Evolutionary conservation across 2,329 filamentous ascomycete species (phyloP).

Genomic region (Dothideomycetes sp.): DNA sequence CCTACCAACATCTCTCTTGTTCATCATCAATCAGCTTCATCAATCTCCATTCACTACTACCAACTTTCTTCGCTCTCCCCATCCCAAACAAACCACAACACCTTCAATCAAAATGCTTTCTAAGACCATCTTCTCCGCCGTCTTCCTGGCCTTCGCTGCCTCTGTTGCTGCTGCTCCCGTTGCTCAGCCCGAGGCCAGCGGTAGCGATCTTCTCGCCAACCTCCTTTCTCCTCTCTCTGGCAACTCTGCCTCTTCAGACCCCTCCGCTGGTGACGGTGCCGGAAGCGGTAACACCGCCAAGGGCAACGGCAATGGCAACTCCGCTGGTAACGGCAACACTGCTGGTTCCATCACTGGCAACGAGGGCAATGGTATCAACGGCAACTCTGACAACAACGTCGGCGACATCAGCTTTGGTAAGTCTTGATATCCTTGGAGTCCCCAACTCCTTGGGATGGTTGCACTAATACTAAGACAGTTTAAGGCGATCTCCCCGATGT

Average conservation of each 20-base stretch:
- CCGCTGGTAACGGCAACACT: not conserved
- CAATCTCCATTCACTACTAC: not conserved
- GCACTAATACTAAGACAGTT: constrained; percentile 10
- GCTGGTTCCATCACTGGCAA: not conserved
- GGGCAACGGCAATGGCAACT: constrained; percentile 4
- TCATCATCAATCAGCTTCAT: not conserved
- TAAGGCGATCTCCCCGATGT: constrained; percentile 5
- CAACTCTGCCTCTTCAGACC: not conserved
- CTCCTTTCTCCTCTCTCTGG: not conserved
- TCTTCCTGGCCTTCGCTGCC: constrained; percentile 1
- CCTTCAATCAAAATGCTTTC: constrained; percentile 1
- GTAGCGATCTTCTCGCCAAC: not conserved
- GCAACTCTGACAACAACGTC: constrained; percentile 6
- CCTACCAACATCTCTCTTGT: not conserved
- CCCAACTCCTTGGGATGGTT: no score
- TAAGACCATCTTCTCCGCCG: constrained; percentile 10
- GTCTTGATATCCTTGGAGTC: not conserved
- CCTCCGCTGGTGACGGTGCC: not conserved
- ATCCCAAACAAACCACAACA: not conserved
- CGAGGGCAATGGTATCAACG: constrained; percentile 6
- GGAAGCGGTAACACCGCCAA: not conserved
- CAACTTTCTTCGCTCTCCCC: not conserved
- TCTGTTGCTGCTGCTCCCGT: constrained; percentile 3
- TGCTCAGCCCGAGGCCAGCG: not conserved
- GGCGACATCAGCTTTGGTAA: constrained; percentile 5